Conservation (phyloP, 352 stramenopile species). For the Globisporangium abappressorium region DNA sequence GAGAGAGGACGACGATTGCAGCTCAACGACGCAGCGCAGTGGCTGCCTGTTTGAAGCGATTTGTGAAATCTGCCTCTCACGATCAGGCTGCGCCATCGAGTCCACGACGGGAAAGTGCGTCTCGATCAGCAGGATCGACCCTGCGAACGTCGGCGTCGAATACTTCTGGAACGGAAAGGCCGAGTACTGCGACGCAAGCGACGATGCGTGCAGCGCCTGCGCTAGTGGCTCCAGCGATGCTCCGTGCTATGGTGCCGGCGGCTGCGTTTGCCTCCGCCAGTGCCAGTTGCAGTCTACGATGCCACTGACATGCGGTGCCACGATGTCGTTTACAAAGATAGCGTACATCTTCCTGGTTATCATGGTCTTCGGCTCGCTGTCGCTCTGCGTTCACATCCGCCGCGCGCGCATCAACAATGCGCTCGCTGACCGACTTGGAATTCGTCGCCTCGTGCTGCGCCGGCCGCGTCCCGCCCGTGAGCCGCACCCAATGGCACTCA, state of each 20-base stretch:
- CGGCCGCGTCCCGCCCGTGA: neutral
- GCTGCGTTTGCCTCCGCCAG: slow-evolving; percentile 26
- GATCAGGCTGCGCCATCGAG: slow-evolving; percentile 33
- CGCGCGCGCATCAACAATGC: neutral
- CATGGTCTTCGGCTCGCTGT: slow-evolving; percentile 3
- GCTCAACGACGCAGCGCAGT: neutral
- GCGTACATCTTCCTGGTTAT: slow-evolving; percentile 14
- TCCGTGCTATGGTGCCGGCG: slow-evolving; percentile 21
- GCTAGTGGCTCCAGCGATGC: slow-evolving; percentile 5
- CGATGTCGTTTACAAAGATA: slow-evolving; percentile 7
- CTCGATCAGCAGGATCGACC: slow-evolving; percentile 19
- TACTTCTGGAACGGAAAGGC: slow-evolving; percentile 23
- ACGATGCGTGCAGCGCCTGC: slow-evolving; percentile 25
- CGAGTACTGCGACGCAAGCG: slow-evolving; percentile 27
- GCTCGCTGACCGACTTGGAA: neutral
- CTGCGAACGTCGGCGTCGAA: slow-evolving; percentile 9
- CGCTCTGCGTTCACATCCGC: slow-evolving; percentile 14
- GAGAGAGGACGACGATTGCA: slow-evolving; percentile 12
- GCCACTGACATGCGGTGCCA: slow-evolving; percentile 6
- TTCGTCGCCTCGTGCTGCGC: slow-evolving; percentile 8
- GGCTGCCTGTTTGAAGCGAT: slow-evolving; percentile 16
- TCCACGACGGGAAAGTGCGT: slow-evolving; percentile 38
- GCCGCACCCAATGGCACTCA: slow-evolving; percentile 22
- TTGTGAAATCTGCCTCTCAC: slow-evolving; percentile 15
- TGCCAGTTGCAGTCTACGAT: slow-evolving; percentile 20